Percentiles rank a stretch among this genome's conserved stretches.
Evolutionary conservation across 2,329 filamentous ascomycete genomes (phyloP).

Genomic region (Hypoxylon sp.): DNA sequence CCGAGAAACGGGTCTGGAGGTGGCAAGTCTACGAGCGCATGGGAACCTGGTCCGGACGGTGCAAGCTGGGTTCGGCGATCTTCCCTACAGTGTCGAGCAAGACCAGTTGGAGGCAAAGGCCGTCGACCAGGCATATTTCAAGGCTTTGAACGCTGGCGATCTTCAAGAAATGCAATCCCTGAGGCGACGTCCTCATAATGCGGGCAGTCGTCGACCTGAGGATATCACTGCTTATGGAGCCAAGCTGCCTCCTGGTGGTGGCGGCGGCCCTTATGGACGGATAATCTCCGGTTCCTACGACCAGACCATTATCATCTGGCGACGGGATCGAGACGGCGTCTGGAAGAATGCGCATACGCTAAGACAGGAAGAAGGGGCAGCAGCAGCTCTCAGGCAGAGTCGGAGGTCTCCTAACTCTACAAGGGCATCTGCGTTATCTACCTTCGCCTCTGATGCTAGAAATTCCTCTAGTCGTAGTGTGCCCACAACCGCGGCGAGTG

Average conservation of each 20-base stretch:
- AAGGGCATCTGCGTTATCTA: constrained; percentile 36
- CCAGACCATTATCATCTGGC: constrained; percentile 96
- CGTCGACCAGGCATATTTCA: constrained; percentile 81
- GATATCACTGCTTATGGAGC: constrained; percentile 86
- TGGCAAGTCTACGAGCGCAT: constrained; percentile 88
- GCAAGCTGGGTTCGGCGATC: constrained; percentile 93
- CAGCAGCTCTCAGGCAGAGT: constrained; percentile 60
- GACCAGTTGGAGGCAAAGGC: constrained; percentile 79
- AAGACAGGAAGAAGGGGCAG: constrained; percentile 79
- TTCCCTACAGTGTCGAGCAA: constrained; percentile 83
- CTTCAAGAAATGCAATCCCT: constrained; percentile 59
- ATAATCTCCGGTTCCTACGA: constrained; percentile 98
- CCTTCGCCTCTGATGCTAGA: constrained; percentile 23
- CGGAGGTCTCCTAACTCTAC: constrained; percentile 37
- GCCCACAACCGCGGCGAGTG: constrained; percentile 47
- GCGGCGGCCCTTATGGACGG: constrained; percentile 89
- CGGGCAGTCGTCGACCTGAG: constrained; percentile 80
- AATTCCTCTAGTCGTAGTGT: constrained; percentile 35
- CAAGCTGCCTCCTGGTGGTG: constrained; percentile 90
- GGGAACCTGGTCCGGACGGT: constrained; percentile 90
- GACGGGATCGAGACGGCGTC: constrained; percentile 84
- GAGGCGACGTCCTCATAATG: constrained; percentile 67
- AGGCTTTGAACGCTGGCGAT: constrained; percentile 67
- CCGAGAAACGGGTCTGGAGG: constrained; percentile 85
- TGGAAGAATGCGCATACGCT: constrained; percentile 86